Base-by-base conservation (phyloP, 345 rosid genomes). In the Citrus australasica region DNA sequence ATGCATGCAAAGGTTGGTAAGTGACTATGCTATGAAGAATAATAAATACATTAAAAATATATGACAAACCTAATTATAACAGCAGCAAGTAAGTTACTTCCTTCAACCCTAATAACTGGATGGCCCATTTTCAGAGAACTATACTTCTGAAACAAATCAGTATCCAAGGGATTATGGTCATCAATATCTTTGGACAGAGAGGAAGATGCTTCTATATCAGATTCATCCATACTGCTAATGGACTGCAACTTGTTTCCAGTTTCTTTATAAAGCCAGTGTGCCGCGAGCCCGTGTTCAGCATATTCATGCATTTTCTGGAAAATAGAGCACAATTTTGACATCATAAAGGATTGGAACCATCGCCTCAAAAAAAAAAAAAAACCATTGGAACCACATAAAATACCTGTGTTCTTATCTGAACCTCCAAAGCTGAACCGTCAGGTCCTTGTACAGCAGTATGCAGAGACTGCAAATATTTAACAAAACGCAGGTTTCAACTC, bases 241-340 rank as follows among this genome's bases (percentile, higher is more conserved):
- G 85, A 78, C 56, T 86, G 84, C 73, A 88, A 77, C 64, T 76
- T 77, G 74, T 79, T 87, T 64, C 85, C 91, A 71, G 87, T 83
- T 88, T 91, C 95, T 82, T 91, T 91, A 74, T 91, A 91, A 69
- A 91, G 92, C 95, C 95, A 91, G 82, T 91, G 95, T n/a, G 95
- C 95, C 51, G 95, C 93, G 82, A 89, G 92, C 65, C 93, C 95
- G 85, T 91, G 90, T 76, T 91, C 95, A 67, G 95, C 95, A 84
- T 86, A 85, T 58, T 91, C 92, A 17, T 91, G 93, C 95, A 91
- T 91, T 85, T 86, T 91, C 95, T 89, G 82, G 5, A 80, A 78
- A 80, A 59, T 46, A 35, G 9, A 22, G 65, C 33, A 24, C 27
- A 69, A 27, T 30, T 48, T 63, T 21, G n/a, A 64, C 71, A 78